Evolutionary conservation across 192 early-diverging fungal genomes (phyloP).

Genomic region (Entrophospora sp.): DNA sequence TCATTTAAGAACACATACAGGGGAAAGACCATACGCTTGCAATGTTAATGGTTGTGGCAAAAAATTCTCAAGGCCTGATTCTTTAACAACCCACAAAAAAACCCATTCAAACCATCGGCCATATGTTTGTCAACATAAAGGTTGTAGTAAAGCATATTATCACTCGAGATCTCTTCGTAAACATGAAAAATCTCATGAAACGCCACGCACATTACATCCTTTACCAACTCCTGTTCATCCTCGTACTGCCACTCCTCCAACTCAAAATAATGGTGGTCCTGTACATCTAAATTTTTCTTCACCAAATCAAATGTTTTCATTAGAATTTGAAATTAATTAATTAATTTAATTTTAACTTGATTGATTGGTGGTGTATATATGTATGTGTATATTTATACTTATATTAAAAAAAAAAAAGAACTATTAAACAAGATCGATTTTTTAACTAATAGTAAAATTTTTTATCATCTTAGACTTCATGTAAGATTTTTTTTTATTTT

Average conservation of each 20-base stretch:
- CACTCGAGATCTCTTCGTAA: slow-evolving; percentile 54
- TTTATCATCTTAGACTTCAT: too few species aligned
- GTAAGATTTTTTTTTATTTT: too few species aligned
- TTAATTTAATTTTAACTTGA: too few species aligned
- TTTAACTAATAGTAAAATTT: too few species aligned
- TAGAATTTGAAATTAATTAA: not conserved
- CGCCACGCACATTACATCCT: slow-evolving; percentile 5
- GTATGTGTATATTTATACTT: too few species aligned
- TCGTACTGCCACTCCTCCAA: too few species aligned
- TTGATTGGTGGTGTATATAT: too few species aligned
- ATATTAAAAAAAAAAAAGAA: too few species aligned
- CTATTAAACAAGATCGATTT: too few species aligned
- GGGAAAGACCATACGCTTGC: slow-evolving; percentile 65
- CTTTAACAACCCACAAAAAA: slow-evolving; percentile 44
- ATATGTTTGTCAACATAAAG: slow-evolving; percentile 39
- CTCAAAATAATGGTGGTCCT: too few species aligned
- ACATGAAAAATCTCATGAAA: slow-evolving; percentile 46
- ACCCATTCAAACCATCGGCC: slow-evolving; percentile 50
- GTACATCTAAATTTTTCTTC: slow-evolving; percentile 14
- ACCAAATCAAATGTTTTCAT: not conserved
- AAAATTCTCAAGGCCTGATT: slow-evolving; percentile 40
- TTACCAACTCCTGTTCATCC: slow-evolving; percentile 19
- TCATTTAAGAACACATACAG: slow-evolving; percentile 64
- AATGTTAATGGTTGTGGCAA: slow-evolving; percentile 41
- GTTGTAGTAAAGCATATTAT: slow-evolving; percentile 53